These are phyloP conservation scores for Krasilnikovozyma curviuscula DNA, from an alignment of 768 basidiomycete genomes.

Conservation along the genomic window DNA sequence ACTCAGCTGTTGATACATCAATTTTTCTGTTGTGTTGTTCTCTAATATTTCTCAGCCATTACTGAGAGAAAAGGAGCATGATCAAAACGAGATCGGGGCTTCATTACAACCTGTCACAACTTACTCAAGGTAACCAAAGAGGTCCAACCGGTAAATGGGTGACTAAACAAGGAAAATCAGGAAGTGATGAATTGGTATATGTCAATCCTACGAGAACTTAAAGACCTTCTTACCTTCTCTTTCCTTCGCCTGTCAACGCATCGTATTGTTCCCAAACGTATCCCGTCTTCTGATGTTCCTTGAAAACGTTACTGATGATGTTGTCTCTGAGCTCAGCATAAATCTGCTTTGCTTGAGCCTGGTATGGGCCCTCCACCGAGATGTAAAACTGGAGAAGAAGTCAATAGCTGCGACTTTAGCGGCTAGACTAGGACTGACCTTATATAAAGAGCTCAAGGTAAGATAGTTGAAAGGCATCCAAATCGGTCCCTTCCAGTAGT, in stretches of 20 bases:
- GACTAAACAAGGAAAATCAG: constrained; percentile 29
- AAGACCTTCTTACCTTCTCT: constrained; percentile 43
- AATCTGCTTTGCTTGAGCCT: constrained; percentile 50
- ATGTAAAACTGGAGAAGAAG: constrained; percentile 45
- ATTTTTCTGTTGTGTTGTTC: no score
- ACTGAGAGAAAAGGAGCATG: constrained; percentile 29
- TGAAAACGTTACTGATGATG: constrained; percentile 63
- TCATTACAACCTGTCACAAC: constrained; percentile 25
- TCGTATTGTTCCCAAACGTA: constrained; percentile 98
- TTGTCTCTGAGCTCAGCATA: constrained; percentile 65
- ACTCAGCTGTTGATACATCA: no score
- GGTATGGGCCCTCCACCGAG: constrained; percentile 58
- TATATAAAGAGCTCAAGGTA: constrained; percentile 55
- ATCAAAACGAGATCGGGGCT: neutral
- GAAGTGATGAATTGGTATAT: constrained; percentile 2
- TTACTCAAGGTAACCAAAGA: constrained; percentile 70
- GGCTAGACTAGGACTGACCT: constrained; percentile 30
- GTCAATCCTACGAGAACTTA: neutral
- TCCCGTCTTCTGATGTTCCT: constrained; percentile 74
- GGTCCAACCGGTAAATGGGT: constrained; percentile 96
- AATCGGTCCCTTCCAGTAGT: constrained; percentile 94
- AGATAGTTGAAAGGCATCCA: constrained; percentile 98
- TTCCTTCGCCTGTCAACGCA: constrained; percentile 58
- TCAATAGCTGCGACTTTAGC: neutral
- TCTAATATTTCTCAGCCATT: constrained; percentile 46